A percentile compares a stretch with the other conserved stretches of the same genome.
These are phyloP conservation scores for Harrya chromipes DNA, from an alignment of 768 basidiomycete species.

Conservation along the genomic window DNA sequence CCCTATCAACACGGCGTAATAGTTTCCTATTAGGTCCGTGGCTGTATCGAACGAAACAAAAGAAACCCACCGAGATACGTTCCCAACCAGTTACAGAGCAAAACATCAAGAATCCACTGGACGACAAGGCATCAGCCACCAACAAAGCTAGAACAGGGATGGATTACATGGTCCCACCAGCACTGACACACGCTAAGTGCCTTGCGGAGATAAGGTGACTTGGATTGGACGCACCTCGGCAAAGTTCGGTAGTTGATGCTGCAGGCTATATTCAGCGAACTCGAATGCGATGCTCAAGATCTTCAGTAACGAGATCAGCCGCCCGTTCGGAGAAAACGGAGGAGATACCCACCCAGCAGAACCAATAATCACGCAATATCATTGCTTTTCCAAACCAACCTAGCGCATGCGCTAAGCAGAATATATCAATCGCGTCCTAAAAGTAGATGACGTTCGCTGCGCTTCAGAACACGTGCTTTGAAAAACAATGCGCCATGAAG, in stretches of 20 bases:
- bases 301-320: constrained; percentile 36
- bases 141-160: constrained; percentile 1
- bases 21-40: constrained; percentile 14
- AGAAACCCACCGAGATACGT: constrained; percentile 65
- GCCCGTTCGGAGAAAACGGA: constrained; percentile 2
- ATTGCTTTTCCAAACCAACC: constrained; percentile 93
- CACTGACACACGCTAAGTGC: constrained; percentile 46
- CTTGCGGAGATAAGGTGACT: constrained; percentile 16
- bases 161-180: constrained; percentile 89
- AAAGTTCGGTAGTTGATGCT: constrained; percentile 87
- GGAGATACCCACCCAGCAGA: constrained; percentile 69
- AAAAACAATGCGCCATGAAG: background rate
- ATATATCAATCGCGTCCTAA: constrained; percentile 80
- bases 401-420: constrained; percentile 79
- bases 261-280: constrained; percentile 83
- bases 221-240: constrained; percentile 58
- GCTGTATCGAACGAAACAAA: constrained; percentile 3
- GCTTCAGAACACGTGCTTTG: background rate
- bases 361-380: constrained; percentile 90
- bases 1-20: constrained; percentile 39
- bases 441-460: background rate
- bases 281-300: constrained; percentile 87
- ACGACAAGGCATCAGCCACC: constrained; percentile 13
- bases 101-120: constrained; percentile 85
- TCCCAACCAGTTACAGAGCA: constrained; percentile 86